These are phyloP conservation scores for Colletotrichum endophyticum DNA, from an alignment of 2,329 filamentous ascomycete genomes.

Conservation along the genomic window DNA sequence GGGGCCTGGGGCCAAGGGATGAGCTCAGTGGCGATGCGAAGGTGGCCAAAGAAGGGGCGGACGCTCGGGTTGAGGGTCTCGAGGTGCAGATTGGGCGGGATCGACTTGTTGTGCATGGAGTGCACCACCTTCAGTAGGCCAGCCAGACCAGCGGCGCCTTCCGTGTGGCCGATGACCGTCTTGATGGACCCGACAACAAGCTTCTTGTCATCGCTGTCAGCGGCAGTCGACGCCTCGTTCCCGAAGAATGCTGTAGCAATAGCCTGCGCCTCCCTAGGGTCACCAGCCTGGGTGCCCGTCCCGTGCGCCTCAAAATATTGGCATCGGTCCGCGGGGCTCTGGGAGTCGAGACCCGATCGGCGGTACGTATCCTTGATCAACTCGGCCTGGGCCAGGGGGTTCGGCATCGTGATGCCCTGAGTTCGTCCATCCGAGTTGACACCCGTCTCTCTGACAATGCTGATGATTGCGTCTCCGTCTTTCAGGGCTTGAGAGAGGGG, in stretches of 20 bases:
- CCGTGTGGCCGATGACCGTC: constrained; percentile 24
- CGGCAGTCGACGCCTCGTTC: constrained; percentile 24
- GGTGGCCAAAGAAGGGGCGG: constrained; percentile 22
- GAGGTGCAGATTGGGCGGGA: constrained; percentile 23
- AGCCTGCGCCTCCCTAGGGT: constrained; percentile 29
- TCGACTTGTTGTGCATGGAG: constrained; percentile 18
- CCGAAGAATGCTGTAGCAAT: constrained; percentile 31
- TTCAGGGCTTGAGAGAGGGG: constrained; percentile 42
- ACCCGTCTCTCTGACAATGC: constrained; percentile 41
- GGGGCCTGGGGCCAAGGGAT: constrained; percentile 28
- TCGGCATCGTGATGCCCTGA: constrained; percentile 44
- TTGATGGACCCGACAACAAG: constrained; percentile 31
- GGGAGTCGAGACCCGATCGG: constrained; percentile 38
- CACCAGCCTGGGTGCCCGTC: constrained; percentile 39
- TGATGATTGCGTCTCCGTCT: constrained; percentile 39
- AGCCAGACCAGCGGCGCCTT: constrained; percentile 23
- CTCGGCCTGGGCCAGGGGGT: constrained; percentile 36
- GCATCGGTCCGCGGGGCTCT: constrained; percentile 30
- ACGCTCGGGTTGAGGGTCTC: constrained; percentile 24
- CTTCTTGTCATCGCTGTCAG: constrained; percentile 16
- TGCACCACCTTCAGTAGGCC: constrained; percentile 23
- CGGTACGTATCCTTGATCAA: constrained; percentile 43
- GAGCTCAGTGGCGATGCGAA: constrained; percentile 29
- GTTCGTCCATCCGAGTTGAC: constrained; percentile 46
- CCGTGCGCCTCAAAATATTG: constrained; percentile 52